phyloP scores from a whole-genome alignment of 306 rosid species.

The Fragaria ananassa region DNA sequence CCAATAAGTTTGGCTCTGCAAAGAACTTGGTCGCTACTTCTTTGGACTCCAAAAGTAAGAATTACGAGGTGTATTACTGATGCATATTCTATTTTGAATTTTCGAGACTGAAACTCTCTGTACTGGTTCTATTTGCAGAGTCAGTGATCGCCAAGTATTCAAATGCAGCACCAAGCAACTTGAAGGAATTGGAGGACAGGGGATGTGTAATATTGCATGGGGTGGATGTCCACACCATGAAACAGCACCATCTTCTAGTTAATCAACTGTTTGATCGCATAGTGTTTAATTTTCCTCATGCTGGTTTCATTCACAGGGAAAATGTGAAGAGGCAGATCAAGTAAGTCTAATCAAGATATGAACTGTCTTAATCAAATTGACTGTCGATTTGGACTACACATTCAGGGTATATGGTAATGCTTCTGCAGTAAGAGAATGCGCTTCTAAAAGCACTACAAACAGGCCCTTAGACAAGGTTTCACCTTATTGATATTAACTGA shows the following conservation, averaged over 20 bases:
- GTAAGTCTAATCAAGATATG: neutral
- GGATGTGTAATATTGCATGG: constrained; percentile 32
- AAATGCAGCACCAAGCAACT: neutral
- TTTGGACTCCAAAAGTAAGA: constrained; percentile 23
- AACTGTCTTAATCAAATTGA: too few relatives aligned
- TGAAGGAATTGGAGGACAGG: constrained; percentile 14
- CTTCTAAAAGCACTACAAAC: too few relatives aligned
- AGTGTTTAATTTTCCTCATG: constrained; percentile 45
- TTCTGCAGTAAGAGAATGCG: too few relatives aligned
- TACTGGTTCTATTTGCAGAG: neutral
- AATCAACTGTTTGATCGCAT: neutral
- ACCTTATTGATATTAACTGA: too few relatives aligned
- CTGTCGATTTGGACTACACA: neutral
- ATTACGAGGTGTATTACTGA: neutral
- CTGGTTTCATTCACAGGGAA: neutral
- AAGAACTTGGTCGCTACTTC: constrained; percentile 41
- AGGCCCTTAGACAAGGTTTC: too few relatives aligned
- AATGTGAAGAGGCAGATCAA: neutral
- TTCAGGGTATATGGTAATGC: too few relatives aligned
- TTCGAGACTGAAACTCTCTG: neutral
- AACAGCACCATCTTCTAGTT: neutral
- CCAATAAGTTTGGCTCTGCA: constrained; percentile 36
- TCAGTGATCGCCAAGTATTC: neutral
- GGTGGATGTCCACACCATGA: constrained; percentile 33
- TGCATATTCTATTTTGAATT: neutral